phyloP scores from a whole-genome alignment of 2,329 filamentous ascomycete genomes.

The Fusarium keratoplasticum region DNA sequence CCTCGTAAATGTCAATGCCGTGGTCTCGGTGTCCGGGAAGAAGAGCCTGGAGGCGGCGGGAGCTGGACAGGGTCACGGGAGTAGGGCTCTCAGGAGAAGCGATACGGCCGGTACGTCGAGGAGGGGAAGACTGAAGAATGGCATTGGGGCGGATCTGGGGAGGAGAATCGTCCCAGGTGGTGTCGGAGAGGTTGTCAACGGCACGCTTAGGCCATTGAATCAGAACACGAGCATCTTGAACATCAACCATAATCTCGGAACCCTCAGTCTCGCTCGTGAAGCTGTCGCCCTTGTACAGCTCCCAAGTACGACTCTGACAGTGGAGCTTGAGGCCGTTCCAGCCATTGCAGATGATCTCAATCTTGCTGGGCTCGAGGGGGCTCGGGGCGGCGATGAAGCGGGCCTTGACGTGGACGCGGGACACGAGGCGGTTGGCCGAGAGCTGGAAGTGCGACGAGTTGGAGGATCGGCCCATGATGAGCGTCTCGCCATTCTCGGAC shows the following conservation, averaged over 20 bases:
- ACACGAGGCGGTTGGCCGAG: constrained; percentile 91
- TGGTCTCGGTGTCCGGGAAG: constrained; percentile 54
- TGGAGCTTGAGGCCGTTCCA: constrained; percentile 97
- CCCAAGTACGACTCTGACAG: constrained; percentile 88
- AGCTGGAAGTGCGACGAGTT: constrained; percentile 96
- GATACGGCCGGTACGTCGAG: constrained; percentile 68
- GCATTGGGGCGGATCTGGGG: constrained; percentile 46
- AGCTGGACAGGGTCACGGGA: constrained; percentile 56
- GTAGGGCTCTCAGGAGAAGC: constrained; percentile 80
- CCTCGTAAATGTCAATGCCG: constrained; percentile 79
- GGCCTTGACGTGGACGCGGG: constrained; percentile 91
- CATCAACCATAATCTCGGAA: constrained; percentile 93
- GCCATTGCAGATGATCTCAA: constrained; percentile 91
- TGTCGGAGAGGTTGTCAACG: constrained; percentile 70
- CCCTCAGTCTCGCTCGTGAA: constrained; percentile 91
- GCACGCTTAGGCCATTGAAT: constrained; percentile 82
- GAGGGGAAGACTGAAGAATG: constrained; percentile 69
- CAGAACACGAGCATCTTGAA: constrained; percentile 91
- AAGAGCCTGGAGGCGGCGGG: constrained; percentile 59
- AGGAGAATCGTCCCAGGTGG: constrained; percentile 77
- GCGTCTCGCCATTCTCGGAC: constrained; percentile 80
- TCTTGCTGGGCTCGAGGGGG: constrained; percentile 77
- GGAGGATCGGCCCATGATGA: constrained; percentile 92
- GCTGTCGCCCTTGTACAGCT: constrained; percentile 86
- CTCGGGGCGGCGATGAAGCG: constrained; percentile 79